Evolutionary conservation across 2,329 filamentous ascomycete genomes (phyloP), one percentile per base, ranked within the genome.

Genomic region (Ophiostoma fasciatum): DNA sequence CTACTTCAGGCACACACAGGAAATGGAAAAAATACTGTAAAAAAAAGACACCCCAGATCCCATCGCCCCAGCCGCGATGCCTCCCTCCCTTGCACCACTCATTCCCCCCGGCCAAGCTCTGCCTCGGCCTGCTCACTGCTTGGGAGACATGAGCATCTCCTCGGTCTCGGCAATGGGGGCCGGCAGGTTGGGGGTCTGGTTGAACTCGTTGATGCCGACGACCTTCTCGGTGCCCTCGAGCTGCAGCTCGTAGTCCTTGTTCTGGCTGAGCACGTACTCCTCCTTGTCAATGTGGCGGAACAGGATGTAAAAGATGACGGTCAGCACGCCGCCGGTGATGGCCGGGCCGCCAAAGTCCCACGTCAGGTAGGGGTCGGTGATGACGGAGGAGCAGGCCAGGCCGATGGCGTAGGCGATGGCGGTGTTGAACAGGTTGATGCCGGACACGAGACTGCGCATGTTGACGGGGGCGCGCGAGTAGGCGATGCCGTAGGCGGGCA

Each of bases 381-480:
- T 56, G 28, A 63, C 56, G 4, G 58, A 57, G 15, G 64, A 60
- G 46, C 56, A 54, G 9, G 60, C 78, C 56, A 83, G 75, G 1
- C 74, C 74, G 18, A 84, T 60, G 27, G 78, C 78, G 28, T 74
- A 63, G 7, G 74, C 71, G 49, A 84, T 70, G 32, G 78, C 76
- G 26, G 68, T 73, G 59, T 71, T 78, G 58, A 83, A 78, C 35
- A 82, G 67, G 33, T 71, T 71, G 36, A 83, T 63, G 9, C 72
- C 70, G 46, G 67, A 65, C n/a, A 85, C 74, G 37, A 83, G 65
- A 19, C 74, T 78, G 6, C 78, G 68, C 79, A 85, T 85, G 58
- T 82, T 83, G 50, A 66, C 68, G 8, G 80, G 81, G 0, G 78
- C 78, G 54, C 83, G 83, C 49, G 77, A 78, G 57, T 61, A 70